phyloP scores from a whole-genome alignment of 1,284 basidiomycete genomes.

The Pseudozyma flocculosa region DNA sequence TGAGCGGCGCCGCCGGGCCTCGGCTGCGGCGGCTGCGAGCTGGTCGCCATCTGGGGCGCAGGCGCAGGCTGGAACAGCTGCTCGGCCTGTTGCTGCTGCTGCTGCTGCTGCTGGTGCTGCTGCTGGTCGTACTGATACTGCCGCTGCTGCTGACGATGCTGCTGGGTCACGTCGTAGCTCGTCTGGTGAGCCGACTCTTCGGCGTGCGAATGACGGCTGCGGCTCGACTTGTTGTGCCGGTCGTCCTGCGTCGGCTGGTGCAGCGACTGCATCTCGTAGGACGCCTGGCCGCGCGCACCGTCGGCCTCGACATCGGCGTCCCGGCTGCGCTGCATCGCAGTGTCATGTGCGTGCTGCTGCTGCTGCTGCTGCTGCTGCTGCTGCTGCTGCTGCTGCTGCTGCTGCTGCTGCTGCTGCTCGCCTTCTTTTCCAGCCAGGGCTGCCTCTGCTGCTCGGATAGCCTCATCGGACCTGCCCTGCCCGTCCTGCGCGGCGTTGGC shows the following conservation, averaged over 20 bases:
- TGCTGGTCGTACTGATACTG: conserved; percentile 2
- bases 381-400: neutral
- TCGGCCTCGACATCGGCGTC: neutral
- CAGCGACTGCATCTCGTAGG: neutral
- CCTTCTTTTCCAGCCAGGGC: too few relatives aligned
- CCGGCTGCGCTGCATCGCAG: neutral
- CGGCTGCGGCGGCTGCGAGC: conserved; percentile 1
- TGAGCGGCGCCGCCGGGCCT: neutral
- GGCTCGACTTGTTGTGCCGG: neutral
- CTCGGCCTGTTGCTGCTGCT: conserved; percentile 1
- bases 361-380: neutral
- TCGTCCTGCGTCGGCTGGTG: neutral
- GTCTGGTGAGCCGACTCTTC: neutral
- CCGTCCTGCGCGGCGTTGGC: neutral
- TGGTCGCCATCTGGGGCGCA: neutral
- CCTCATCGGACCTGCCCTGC: neutral
- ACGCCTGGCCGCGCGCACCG: neutral
- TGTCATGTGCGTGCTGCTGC: neutral
- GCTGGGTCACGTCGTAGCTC: neutral
- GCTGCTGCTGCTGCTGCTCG: neutral
- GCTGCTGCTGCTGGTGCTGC: conserved; percentile 1
- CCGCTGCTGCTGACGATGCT: conserved; percentile 1
- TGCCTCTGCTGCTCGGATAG: too few relatives aligned
- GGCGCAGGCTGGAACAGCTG: neutral
- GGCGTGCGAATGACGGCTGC: neutral